Evolutionary conservation across 2,329 filamentous ascomycete genomes (phyloP).

Genomic region (Aspergillus oerlinghausenensis): DNA sequence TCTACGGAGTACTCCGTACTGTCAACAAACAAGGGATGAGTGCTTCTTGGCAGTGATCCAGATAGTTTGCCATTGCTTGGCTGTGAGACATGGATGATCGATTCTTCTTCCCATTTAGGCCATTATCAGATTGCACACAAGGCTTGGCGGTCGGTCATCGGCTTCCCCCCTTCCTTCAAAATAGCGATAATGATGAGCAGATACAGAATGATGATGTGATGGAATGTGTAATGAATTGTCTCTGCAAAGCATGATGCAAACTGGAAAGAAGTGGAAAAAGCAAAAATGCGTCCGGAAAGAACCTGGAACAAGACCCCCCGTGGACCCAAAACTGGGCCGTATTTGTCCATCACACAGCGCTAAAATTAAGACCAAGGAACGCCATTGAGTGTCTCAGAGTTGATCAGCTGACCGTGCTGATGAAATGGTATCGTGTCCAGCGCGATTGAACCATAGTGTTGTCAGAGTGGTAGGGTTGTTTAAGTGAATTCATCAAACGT

Average conservation of each 20-base stretch:
- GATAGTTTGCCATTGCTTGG: slow-evolving; percentile 15
- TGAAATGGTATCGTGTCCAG: slow-evolving; percentile 15
- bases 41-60: not conserved
- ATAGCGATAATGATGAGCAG: not conserved
- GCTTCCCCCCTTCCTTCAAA: slow-evolving; percentile 1
- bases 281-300: not conserved
- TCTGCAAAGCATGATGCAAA: not conserved
- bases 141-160: slow-evolving; percentile 17
- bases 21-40: not conserved
- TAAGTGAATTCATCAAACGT: not conserved
- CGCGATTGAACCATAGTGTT: slow-evolving; percentile 9
- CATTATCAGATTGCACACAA: slow-evolving; percentile 15
- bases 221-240: not conserved
- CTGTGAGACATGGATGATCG: slow-evolving; percentile 8
- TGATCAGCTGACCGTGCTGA: not conserved
- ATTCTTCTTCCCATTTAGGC: slow-evolving; percentile 1
- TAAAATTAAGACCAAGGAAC: slow-evolving; percentile 1
- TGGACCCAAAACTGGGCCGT: not conserved
- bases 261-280: not conserved
- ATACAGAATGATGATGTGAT: not conserved
- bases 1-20: not conserved
- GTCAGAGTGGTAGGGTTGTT: not conserved
- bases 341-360: not conserved
- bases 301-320: not conserved
- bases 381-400: not conserved